Evolutionary conservation across 768 basidiomycete species (phyloP), one percentile per base, ranked within the genome.

Genomic region (Auricularia sp.): DNA sequence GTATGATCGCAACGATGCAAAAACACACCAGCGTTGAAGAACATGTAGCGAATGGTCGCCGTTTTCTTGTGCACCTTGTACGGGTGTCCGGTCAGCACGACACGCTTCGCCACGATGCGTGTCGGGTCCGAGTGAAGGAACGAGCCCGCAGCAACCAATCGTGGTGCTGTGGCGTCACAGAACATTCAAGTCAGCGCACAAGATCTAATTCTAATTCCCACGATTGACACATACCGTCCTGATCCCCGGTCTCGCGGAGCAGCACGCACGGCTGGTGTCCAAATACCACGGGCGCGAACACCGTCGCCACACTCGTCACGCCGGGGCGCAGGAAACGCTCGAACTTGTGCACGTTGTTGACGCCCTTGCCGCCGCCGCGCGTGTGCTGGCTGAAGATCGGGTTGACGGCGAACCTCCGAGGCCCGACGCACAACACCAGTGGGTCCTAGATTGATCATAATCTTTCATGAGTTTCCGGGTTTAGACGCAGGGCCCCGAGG

Each of bases 1-100:
- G 64, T n/a, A 36, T 11, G 39, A 42, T 42, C 39, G 39, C 8
- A 7, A 18, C 11, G 7, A 6, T 18, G 43, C n/a, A 14, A 59
- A 36, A 47, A 64, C 80, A 36, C 68, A 90, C 89, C 88, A 47
- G 87, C 70, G 74, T 95, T 88, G 83, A 99, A 98, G 79, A 98
- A 98, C 92, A 99, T 91, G 79, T 98, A 98, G 64, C 96, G 87
- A 69, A 99, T 87, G 5, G 96, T 98, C 2, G 95, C 96, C 4
- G 92, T 93, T 79, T 93, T 94, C 73, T 93, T 93, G 81, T 98
- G 95, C 1, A 98, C 87, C 71, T 94, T 95, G 84, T 93, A 91
- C 1, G 96, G 96, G 75, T 97, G 94, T 0, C 96, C 96, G 2
- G 96, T 94, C 54, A 99, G 80, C 67, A 98, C 83, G 74, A 96